Percentiles rank a stretch among this genome's conserved stretches.
Conservation (phyloP, 2,329 filamentous ascomycete genomes). For the Dactylellina sp. region DNA sequence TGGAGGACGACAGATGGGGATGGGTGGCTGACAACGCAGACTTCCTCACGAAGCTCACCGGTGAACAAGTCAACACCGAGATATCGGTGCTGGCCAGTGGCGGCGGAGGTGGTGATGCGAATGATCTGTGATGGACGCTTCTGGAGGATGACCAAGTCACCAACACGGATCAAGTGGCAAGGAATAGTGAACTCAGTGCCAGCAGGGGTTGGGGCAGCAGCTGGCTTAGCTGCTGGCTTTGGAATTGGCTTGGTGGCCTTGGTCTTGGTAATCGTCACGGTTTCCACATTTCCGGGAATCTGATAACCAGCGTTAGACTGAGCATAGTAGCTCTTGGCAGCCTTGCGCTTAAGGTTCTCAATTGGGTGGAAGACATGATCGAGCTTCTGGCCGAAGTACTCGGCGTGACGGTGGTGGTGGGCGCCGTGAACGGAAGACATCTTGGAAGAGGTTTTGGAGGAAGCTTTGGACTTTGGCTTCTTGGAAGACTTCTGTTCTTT, state of each 20-base stretch:
- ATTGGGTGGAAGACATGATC: constrained; percentile 55
- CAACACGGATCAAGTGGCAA: constrained; percentile 99
- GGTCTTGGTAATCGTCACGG: constrained; percentile 62
- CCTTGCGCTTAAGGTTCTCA: constrained; percentile 42
- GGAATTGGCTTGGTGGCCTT: constrained; percentile 65
- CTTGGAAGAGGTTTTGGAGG: constrained; percentile 35
- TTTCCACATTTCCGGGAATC: constrained; percentile 66
- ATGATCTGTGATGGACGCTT: constrained; percentile 99
- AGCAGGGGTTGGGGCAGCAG: constrained; percentile 42
- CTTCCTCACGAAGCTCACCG: constrained; percentile 99
- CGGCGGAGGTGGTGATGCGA: constrained; percentile 96
- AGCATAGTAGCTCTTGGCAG: constrained; percentile 62
- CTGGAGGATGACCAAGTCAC: constrained; percentile 98
- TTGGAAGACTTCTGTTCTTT: constrained; percentile 44
- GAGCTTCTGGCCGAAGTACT: constrained; percentile 62
- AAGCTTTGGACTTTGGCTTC: constrained; percentile 7
- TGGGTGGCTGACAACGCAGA: constrained; percentile 95
- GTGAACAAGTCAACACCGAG: constrained; percentile 99
- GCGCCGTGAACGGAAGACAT: constrained; percentile 39
- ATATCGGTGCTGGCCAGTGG: constrained; percentile 99
- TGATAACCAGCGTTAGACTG: constrained; percentile 57
- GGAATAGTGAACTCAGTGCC: constrained; percentile 93
- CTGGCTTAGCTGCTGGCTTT: constrained; percentile 61
- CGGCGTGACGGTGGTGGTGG: constrained; percentile 51
- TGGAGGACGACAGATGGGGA: constrained; percentile 96